Conservation (phyloP, 1,139 yeast genomes). For the Zygoascus meyerae region DNA sequence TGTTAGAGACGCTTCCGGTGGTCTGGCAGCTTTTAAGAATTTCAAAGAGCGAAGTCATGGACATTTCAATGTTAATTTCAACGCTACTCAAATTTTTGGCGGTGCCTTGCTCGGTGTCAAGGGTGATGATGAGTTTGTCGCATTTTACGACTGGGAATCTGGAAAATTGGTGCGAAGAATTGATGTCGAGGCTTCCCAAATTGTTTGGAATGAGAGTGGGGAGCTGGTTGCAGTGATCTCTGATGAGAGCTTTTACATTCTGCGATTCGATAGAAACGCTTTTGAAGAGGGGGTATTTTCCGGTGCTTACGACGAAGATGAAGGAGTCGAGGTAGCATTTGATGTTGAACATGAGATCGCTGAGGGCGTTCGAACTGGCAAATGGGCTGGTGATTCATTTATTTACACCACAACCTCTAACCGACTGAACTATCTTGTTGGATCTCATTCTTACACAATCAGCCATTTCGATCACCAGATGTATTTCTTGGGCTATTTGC, state of each 20-base stretch:
- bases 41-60: slow-evolving; percentile 70
- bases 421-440: slow-evolving; percentile 89
- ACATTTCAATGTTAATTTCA: slow-evolving; percentile 53
- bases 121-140: slow-evolving; percentile 46
- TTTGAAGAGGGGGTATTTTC: slow-evolving; percentile 59
- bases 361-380: slow-evolving; percentile 80
- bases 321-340: slow-evolving; percentile 82
- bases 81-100: slow-evolving; percentile 76
- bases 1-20: slow-evolving; percentile 61
- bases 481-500: slow-evolving; percentile 82
- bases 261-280: slow-evolving; percentile 62
- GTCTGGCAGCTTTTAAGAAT: slow-evolving; percentile 70
- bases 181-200: slow-evolving; percentile 60
- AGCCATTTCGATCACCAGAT: slow-evolving; percentile 89
- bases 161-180: slow-evolving; percentile 81
- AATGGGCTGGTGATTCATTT: slow-evolving; percentile 96
- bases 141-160: slow-evolving; percentile 91
- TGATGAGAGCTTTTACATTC: slow-evolving; percentile 72
- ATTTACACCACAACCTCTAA: slow-evolving; percentile 81
- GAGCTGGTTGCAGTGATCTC: slow-evolving; percentile 77
- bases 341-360: slow-evolving; percentile 72
- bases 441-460: slow-evolving; percentile 86
- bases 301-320: slow-evolving; percentile 62
- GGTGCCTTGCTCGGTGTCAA: slow-evolving; percentile 84
- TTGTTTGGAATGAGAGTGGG: slow-evolving; percentile 92